Evolutionary conservation across 305 asterid genomes (phyloP), one percentile per base, ranked within the genome.

Genomic region (Solanum chacoense): DNA sequence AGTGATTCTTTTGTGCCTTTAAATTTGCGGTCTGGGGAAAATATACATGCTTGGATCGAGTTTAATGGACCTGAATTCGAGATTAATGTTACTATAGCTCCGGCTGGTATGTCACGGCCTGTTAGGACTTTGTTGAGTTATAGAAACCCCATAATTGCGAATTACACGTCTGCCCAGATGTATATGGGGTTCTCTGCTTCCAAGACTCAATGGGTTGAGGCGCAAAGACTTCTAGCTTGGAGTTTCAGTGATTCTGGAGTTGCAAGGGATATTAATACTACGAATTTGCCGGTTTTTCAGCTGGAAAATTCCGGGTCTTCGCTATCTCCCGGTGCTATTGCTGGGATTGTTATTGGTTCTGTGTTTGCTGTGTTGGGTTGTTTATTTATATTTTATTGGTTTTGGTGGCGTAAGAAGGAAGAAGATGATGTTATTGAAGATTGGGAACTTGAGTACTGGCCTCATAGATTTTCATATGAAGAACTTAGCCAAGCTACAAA

Each of bases 401-500:
- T 93, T 91, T 93, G 93, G 98, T 88, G 73, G 84, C 88, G 29
- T 22, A 18, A 18, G 22, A 40, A 86, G 83, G 93, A 91, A 72
- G 95, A 95, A 6, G 94, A 94, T 16, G 96, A 92, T 40, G 94
- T 89, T 26, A 91, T 95, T 31, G 99, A 96, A 90, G 99, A 96
- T 88, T 95, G 99, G 99, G 98, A 95, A 89, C 93, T 94, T 88
- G 98, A 94, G 88, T 95, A 92, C 88, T 95, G 98, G 97, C 99
- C 99, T 65, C 98, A 95, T 84, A 91, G 97, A 71, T 94, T 92
- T 87, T 93, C 98, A 0, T 94, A 94, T 11, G 95, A 93, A 74
- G 98, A 96, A 90, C 94, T 96, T 9, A 89, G 76, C 71, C 72
- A 71, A 29, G 97, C 98, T n/a, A 95, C 99, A 0, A 91, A 94